Percentiles rank a stretch among this genome's conserved stretches.
These are phyloP conservation scores for Chytriomyces hyalinus DNA, from an alignment of 192 early-diverging fungal genomes.

Conservation along the genomic window DNA sequence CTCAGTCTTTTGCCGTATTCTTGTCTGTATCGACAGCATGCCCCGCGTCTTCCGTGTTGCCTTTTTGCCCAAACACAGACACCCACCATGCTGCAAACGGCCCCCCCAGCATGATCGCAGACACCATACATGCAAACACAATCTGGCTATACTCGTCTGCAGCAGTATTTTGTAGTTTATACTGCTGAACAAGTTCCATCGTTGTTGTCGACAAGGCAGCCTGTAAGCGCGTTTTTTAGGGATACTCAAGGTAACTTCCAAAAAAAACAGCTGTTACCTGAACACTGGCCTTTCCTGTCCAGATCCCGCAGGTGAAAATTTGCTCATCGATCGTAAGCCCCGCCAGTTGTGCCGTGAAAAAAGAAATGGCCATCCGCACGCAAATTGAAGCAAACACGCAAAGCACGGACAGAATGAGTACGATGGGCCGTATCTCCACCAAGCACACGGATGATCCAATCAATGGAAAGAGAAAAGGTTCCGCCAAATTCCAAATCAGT, in stretches of 20 bases:
- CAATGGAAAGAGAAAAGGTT: conserved; percentile 50
- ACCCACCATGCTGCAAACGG: conserved; percentile 46
- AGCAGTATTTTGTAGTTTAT: conserved; percentile 28
- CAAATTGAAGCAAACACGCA: conserved; percentile 35
- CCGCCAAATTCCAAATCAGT: conserved; percentile 42
- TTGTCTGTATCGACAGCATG: not conserved
- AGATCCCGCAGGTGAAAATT: conserved; percentile 42
- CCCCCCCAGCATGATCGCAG: conserved; percentile 40
- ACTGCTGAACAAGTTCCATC: conserved; percentile 40
- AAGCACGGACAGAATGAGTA: conserved; percentile 27
- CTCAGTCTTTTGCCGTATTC: not conserved
- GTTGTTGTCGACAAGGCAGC: conserved; percentile 35
- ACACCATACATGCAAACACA: conserved; percentile 48
- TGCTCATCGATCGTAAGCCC: conserved; percentile 39
- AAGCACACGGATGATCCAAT: conserved; percentile 48
- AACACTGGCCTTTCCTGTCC: conserved; percentile 52
- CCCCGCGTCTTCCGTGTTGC: not conserved
- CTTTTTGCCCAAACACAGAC: conserved; percentile 32
- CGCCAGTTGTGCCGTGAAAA: conserved; percentile 21
- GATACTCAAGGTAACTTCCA: not conserved
- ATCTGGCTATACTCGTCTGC: conserved; percentile 34
- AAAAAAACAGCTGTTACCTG: conserved; percentile 30
- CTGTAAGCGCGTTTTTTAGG: not conserved
- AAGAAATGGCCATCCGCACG: conserved; percentile 39
- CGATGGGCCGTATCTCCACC: conserved; percentile 28